Evolutionary conservation across 148 eudicot genomes (phyloP).

Genomic region (Nepenthes mirabilis): DNA sequence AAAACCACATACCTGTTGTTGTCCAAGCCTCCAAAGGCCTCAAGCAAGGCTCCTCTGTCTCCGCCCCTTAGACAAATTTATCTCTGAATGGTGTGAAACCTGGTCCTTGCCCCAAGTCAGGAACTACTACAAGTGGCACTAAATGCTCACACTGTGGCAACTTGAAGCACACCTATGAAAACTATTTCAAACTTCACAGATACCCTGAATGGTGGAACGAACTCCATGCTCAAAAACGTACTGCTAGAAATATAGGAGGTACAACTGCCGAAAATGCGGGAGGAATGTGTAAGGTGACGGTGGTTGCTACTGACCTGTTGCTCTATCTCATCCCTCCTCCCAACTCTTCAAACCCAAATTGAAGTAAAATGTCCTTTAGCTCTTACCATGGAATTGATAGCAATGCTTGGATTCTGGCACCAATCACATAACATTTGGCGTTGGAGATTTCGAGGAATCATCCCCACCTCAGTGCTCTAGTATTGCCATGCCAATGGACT

Average conservation of each 20-base stretch:
- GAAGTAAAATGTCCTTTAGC: neutral
- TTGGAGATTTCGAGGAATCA: neutral
- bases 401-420: neutral
- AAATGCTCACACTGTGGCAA: no score
- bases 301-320: no score
- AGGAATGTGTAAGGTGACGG: no score
- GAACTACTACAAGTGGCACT: neutral
- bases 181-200: neutral
- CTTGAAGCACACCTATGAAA: neutral
- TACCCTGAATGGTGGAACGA: neutral
- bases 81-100: neutral
- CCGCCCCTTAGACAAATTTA: neutral
- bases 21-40: no score
- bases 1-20: no score
- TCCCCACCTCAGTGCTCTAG: neutral
- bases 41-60: neutral
- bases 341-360: neutral
- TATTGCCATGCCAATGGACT: neutral
- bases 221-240: neutral
- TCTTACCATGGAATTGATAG: neutral
- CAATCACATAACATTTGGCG: slow-evolving; percentile 1
- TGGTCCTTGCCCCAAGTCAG: neutral
- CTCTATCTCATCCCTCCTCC: neutral
- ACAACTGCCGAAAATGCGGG: no score
- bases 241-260: no score